Percentiles rank a stretch among this genome's conserved stretches.
Evolutionary conservation across 2,329 filamentous ascomycete species (phyloP).

Genomic region (Xylariaceae sp.): DNA sequence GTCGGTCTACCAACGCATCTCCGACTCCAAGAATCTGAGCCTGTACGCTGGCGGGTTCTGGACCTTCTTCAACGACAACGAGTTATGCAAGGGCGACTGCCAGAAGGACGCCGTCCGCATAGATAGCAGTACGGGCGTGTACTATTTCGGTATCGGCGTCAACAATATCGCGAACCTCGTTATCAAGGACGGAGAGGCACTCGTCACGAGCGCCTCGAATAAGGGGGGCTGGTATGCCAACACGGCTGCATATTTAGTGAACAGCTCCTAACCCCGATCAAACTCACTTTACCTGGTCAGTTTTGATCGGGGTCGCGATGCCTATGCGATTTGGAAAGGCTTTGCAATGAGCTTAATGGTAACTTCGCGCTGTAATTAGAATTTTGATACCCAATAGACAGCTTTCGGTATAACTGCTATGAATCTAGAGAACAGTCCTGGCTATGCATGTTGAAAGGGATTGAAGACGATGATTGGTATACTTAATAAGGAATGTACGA

Average conservation of each 20-base stretch:
- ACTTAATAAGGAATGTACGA: not conserved
- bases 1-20: constrained; percentile 26
- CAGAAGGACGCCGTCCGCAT: constrained; percentile 51
- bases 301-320: not conserved
- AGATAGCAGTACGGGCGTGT: constrained; percentile 58
- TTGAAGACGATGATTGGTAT: not conserved
- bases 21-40: constrained; percentile 6
- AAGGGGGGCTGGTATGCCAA: constrained; percentile 22
- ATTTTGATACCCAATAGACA: not conserved
- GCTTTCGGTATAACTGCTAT: no score
- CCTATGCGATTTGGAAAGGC: not conserved
- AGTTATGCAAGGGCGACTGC: constrained; percentile 40
- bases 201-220: constrained; percentile 9
- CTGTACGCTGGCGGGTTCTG: constrained; percentile 28
- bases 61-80: constrained; percentile 27
- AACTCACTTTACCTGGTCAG: not conserved
- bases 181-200: constrained; percentile 2
- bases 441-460: not conserved
- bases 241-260: constrained; percentile 15
- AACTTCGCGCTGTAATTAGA: not conserved
- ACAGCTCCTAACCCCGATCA: not conserved
- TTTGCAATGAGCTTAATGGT: not conserved
- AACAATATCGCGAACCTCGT: constrained; percentile 17
- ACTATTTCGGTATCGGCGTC: constrained; percentile 45
- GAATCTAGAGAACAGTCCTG: no score